These are phyloP conservation scores for Arthrobotrys sinensis DNA, from an alignment of 2,329 filamentous ascomycete species.

Conservation along the genomic window DNA sequence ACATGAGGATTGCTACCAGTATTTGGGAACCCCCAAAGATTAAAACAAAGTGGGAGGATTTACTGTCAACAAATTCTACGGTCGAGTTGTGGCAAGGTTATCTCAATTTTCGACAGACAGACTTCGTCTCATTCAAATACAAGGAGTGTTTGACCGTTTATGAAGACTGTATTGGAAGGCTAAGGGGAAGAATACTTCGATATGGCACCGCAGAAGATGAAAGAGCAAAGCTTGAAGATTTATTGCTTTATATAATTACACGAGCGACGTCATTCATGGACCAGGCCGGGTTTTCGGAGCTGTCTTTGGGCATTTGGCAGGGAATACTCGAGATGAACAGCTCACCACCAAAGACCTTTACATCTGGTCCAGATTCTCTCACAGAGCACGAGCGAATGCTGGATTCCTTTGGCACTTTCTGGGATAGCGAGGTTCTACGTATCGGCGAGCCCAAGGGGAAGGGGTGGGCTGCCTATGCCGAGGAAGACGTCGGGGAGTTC, in stretches of 20 bases:
- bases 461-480: constrained; percentile 77
- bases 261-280: constrained; percentile 81
- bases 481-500: constrained; percentile 61
- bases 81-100: constrained; percentile 79
- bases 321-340: constrained; percentile 81
- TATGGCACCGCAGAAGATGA: constrained; percentile 27
- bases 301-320: constrained; percentile 86
- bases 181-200: constrained; percentile 65
- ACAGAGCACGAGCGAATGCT: constrained; percentile 65
- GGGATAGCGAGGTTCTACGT: constrained; percentile 86
- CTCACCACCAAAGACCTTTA: constrained; percentile 70
- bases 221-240: constrained; percentile 62
- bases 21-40: constrained; percentile 79
- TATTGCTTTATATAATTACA: constrained; percentile 78
- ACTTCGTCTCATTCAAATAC: constrained; percentile 77
- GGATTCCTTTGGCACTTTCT: constrained; percentile 78
- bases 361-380: constrained; percentile 51
- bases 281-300: constrained; percentile 83
- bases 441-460: constrained; percentile 80
- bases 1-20: constrained; percentile 81
- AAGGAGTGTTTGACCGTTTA: constrained; percentile 76
- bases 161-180: constrained; percentile 72
- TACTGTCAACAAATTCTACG: constrained; percentile 72
- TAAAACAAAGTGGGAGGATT: constrained; percentile 76
- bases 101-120: constrained; percentile 72